Evolutionary conservation across 305 asterid genomes (phyloP).

Genomic region (Fraxinus nigra): DNA sequence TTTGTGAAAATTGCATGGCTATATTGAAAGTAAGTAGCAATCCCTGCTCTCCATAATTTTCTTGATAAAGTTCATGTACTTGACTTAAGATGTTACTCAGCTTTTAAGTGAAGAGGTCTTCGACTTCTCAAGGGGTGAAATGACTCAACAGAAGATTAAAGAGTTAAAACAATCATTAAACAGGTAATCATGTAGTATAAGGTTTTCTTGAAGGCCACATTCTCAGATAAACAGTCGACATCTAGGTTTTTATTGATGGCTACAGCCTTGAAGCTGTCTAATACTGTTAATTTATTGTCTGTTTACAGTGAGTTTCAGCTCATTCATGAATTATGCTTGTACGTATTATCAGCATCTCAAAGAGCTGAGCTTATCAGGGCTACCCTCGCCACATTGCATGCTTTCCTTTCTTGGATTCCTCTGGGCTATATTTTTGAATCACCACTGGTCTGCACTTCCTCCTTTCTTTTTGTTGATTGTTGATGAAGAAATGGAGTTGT

Average conservation of each 20-base stretch:
- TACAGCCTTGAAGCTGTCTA: background rate
- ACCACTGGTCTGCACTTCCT: slow-evolving; percentile 67
- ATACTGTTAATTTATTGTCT: background rate
- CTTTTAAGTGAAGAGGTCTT: slow-evolving; percentile 98
- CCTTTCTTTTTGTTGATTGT: slow-evolving; percentile 25
- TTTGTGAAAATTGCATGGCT: slow-evolving; percentile 98
- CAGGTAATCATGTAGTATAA: slow-evolving; percentile 47
- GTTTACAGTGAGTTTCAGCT: slow-evolving; percentile 90
- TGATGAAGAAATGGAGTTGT: slow-evolving; percentile 10
- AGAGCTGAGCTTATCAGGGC: slow-evolving; percentile 98
- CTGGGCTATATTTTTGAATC: slow-evolving; percentile 96
- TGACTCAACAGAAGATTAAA: slow-evolving; percentile 97
- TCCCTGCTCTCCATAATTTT: slow-evolving; percentile 4
- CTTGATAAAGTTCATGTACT: slow-evolving; percentile 12
- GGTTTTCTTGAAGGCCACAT: slow-evolving; percentile 3
- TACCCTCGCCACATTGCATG: slow-evolving; percentile 90
- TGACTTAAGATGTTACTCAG: slow-evolving; percentile 41
- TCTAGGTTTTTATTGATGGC: background rate
- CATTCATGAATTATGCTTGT: slow-evolving; percentile 90
- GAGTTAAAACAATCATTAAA: slow-evolving; percentile 89
- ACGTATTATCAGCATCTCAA: slow-evolving; percentile 87
- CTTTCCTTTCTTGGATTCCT: slow-evolving; percentile 99
- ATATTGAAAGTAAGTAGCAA: slow-evolving; percentile 62
- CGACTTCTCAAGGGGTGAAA: slow-evolving; percentile 99
- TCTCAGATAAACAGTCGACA: background rate